Percentiles rank a stretch among this genome's conserved stretches.
These are phyloP conservation scores for Oehlia diaphana DNA, from an alignment of 192 early-diverging fungal species.

Conservation along the genomic window DNA sequence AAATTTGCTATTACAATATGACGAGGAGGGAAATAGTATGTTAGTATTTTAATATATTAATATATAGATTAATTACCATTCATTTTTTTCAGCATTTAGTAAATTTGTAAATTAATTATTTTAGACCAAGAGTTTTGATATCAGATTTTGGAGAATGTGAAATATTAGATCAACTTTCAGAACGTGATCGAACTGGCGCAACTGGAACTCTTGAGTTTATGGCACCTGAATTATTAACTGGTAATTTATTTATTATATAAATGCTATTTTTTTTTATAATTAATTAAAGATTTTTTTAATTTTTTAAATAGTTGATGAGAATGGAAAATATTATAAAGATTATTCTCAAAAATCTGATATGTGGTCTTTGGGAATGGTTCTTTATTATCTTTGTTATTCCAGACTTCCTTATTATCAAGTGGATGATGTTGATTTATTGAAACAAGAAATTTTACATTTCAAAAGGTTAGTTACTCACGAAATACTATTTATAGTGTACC, in stretches of 20 bases:
- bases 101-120: slow-evolving; percentile 42
- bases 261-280: not conserved
- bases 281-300: not conserved
- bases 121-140: slow-evolving; percentile 77
- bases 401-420: slow-evolving; percentile 78
- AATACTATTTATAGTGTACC: no score
- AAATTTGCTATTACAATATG: slow-evolving; percentile 84
- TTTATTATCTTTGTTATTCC: slow-evolving; percentile 90
- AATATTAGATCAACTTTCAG: slow-evolving; percentile 65
- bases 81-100: slow-evolving; percentile 1
- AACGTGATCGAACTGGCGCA: slow-evolving; percentile 85
- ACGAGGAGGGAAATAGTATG: not conserved
- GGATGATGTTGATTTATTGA: slow-evolving; percentile 87
- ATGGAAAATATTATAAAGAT: slow-evolving; percentile 71
- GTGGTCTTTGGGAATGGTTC: slow-evolving; percentile 94
- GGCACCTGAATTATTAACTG: slow-evolving; percentile 74
- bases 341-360: slow-evolving; percentile 89
- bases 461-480: slow-evolving; percentile 35
- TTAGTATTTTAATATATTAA: not conserved
- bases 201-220: slow-evolving; percentile 95
- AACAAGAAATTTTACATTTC: slow-evolving; percentile 76
- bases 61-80: no score
- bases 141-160: slow-evolving; percentile 99
- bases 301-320: slow-evolving; percentile 51
- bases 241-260: slow-evolving; percentile 20